phyloP scores from a whole-genome alignment of 176 grass and related monocot genomes.

The Triticum monococcum region DNA sequence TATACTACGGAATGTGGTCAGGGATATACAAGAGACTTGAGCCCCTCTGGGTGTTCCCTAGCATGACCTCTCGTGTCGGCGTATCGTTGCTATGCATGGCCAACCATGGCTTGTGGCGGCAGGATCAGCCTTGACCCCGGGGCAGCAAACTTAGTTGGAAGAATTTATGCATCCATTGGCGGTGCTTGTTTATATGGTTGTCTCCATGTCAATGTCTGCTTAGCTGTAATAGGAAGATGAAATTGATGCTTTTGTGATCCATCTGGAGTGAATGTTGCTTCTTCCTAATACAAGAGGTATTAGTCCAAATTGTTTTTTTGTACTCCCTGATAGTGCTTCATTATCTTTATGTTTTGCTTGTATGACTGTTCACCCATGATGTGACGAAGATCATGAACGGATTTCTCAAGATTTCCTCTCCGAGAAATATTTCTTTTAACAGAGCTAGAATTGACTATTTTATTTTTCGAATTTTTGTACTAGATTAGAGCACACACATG shows the following conservation, averaged over 20 bases:
- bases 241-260: background rate
- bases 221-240: background rate
- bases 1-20: background rate
- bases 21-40: background rate
- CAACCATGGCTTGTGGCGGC: background rate
- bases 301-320: too few species aligned
- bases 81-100: background rate
- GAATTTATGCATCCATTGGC: background rate
- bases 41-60: background rate
- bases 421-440: too few species aligned
- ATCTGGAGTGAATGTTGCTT: background rate
- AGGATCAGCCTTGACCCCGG: background rate
- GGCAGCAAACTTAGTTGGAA: background rate
- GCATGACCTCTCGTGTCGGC: background rate
- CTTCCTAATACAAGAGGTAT: too few species aligned
- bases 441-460: too few species aligned
- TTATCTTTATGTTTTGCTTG: background rate
- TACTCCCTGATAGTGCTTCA: background rate
- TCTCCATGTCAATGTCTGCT: background rate
- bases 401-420: too few species aligned
- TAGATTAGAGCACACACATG: too few species aligned
- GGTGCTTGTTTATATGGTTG: background rate
- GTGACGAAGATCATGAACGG: background rate
- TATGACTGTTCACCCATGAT: background rate
- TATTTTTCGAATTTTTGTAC: too few species aligned